Evolutionary conservation across 2,329 filamentous ascomycete species (phyloP).

Genomic region (Aspergillus cejpii): DNA sequence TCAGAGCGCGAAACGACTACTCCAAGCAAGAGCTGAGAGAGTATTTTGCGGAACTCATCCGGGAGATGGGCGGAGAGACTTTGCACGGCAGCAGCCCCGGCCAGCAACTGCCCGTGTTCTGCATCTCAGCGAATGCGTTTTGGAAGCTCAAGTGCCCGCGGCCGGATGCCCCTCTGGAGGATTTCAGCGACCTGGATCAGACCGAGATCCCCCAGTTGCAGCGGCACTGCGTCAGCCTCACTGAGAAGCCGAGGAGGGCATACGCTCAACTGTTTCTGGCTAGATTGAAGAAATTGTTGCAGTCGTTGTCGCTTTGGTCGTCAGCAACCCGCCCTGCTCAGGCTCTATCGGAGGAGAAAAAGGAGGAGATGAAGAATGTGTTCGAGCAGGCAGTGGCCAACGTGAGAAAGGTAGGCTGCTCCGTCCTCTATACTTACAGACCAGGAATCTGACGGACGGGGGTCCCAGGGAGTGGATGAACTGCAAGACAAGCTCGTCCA

Average conservation of each 20-base stretch:
- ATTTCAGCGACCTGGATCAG: constrained; percentile 48
- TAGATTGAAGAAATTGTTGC: constrained; percentile 46
- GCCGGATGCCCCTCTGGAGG: constrained; percentile 40
- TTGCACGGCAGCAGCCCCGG: constrained; percentile 56
- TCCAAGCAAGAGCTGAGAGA: constrained; percentile 6
- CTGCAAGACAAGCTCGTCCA: not conserved
- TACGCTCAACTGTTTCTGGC: constrained; percentile 48
- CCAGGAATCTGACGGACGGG: not conserved
- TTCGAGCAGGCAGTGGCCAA: not conserved
- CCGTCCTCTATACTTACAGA: not conserved
- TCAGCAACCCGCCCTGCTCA: constrained; percentile 13
- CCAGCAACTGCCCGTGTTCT: constrained; percentile 55
- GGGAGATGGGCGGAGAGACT: constrained; percentile 20
- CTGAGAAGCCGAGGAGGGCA: constrained; percentile 44
- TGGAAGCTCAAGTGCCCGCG: constrained; percentile 55
- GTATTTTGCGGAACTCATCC: constrained; percentile 1
- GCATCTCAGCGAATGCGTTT: constrained; percentile 56
- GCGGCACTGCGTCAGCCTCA: constrained; percentile 53
- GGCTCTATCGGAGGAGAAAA: not conserved
- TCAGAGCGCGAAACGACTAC: constrained; percentile 6
- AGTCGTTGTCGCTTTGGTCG: constrained; percentile 49
- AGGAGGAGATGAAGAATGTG: constrained; percentile 1
- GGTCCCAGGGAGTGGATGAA: not conserved
- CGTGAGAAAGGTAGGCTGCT: not conserved
- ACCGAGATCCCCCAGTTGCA: constrained; percentile 57